Evolutionary conservation across 1,284 basidiomycete genomes (phyloP), one percentile per base, ranked within the genome.

Genomic region (Rugosomyces carneus): DNA sequence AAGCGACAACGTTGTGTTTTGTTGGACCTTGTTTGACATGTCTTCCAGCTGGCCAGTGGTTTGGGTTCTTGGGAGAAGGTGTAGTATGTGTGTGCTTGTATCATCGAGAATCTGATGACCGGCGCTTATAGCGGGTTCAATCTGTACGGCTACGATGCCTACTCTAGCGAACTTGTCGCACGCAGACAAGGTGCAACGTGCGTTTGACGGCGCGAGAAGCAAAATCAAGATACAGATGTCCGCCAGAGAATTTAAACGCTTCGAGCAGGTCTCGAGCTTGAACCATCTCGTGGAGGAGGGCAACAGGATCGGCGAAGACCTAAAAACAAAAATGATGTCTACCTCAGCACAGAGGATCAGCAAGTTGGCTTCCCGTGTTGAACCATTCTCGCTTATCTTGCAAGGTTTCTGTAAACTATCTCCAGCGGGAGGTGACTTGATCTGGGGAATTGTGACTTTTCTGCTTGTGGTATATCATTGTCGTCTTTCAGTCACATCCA

Each of bases 191-290:
- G 38, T 20, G 20, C 37, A 41, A n/a, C 9, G 36, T 15, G 40
- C 43, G 10, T 45, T 44, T 13, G 34, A 45, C 9, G 43, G 24
- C 11, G 47, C 47, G 1, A 45, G 19, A 10, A 32, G n/a, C 3
- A 21, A 27, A 10, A 44, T 40, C 21, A 42, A 11, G 4, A 31
- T 44, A 35, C 42, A 37, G 10, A 18, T 48, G 4, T 40, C 13
- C 9, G 37, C 38, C 5, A 20, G 27, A 21, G 42, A 48, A 37
- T 23, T 38, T 6, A 19, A 32, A 2, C 38, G n/a, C 2, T 37
- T 48, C 24, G 36, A 44, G 6, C 6, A 24, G 26, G 34, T 42
- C 0, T 40, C 18, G 10, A 44, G 8, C 13, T 32, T 48, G 8
- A 23, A 16, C 19, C 38, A 24, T 13, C 38, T 48, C 5, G 20